Conservation (phyloP, 805 yeast genomes). For the Candida alai region DNA sequence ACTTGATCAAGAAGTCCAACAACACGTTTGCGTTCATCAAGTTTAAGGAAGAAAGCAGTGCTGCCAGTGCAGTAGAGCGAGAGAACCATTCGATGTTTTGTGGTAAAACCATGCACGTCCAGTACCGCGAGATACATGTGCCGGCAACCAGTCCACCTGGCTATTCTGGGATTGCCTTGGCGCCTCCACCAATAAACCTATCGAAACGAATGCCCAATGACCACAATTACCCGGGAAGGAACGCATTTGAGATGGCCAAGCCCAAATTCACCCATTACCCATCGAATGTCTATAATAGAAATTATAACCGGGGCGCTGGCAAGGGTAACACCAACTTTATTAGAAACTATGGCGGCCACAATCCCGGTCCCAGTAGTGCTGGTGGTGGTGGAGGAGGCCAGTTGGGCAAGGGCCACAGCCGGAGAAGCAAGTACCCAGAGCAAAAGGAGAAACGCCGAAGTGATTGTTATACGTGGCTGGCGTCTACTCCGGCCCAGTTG, state of each 20-base stretch:
- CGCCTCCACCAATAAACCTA: conserved; percentile 79
- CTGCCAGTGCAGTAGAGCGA: conserved; percentile 82
- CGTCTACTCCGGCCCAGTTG: conserved; percentile 7
- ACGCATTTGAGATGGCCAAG: background rate
- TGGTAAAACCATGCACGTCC: conserved; percentile 79
- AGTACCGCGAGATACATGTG: conserved; percentile 58
- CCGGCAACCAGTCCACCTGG: conserved; percentile 5
- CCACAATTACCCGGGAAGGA: conserved; percentile 14
- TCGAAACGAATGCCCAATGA: conserved; percentile 6
- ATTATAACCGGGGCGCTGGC: background rate
- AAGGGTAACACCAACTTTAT: background rate
- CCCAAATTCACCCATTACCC: conserved; percentile 13
- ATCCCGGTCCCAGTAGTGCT: background rate
- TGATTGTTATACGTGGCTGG: conserved; percentile 6
- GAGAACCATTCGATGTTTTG: conserved; percentile 78
- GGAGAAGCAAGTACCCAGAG: background rate
- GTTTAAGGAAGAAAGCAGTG: conserved; percentile 61
- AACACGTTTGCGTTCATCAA: conserved; percentile 71
- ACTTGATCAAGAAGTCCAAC: conserved; percentile 48
- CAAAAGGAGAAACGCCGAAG: conserved; percentile 1
- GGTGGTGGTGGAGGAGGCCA: background rate
- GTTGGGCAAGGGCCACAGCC: background rate
- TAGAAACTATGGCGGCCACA: no score
- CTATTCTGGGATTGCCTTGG: conserved; percentile 43
- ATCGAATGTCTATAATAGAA: conserved; percentile 11